Evolutionary conservation across 2,329 filamentous ascomycete species (phyloP).

Genomic region (Venturia oleaginea): DNA sequence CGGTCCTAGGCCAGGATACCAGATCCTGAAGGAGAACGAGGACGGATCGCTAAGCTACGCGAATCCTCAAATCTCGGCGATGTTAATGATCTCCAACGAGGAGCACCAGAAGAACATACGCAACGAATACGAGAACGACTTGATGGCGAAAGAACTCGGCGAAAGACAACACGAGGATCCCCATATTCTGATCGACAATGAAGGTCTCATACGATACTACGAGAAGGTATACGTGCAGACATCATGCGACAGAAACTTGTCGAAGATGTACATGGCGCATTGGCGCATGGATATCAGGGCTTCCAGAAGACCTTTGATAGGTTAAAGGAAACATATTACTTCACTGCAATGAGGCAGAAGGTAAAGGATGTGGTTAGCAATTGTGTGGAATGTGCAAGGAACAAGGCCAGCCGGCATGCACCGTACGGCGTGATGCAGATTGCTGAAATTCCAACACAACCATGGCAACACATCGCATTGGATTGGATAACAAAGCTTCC

Average conservation of each 20-base stretch:
- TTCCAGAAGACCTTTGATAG: not conserved
- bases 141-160: not conserved
- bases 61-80: not conserved
- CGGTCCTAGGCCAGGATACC: not conserved
- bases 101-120: not conserved
- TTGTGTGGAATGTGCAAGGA: not conserved
- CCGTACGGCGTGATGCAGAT: constrained; percentile 13
- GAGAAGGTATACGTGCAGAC: not conserved
- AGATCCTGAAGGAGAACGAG: not conserved
- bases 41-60: not conserved
- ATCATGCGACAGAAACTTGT: not conserved
- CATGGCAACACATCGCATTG: constrained; percentile 16
- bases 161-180: not conserved
- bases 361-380: not conserved
- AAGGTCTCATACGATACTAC: not conserved
- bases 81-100: not conserved
- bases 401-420: not conserved
- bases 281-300: not conserved
- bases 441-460: constrained; percentile 14
- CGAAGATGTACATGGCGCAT: not conserved
- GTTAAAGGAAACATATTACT: not conserved
- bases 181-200: not conserved
- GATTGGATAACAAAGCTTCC: constrained; percentile 16
- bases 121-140: not conserved
- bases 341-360: not conserved